phyloP scores from a whole-genome alignment of 2,329 filamentous ascomycete genomes.

The Myriosclerotinia scirpicola region DNA sequence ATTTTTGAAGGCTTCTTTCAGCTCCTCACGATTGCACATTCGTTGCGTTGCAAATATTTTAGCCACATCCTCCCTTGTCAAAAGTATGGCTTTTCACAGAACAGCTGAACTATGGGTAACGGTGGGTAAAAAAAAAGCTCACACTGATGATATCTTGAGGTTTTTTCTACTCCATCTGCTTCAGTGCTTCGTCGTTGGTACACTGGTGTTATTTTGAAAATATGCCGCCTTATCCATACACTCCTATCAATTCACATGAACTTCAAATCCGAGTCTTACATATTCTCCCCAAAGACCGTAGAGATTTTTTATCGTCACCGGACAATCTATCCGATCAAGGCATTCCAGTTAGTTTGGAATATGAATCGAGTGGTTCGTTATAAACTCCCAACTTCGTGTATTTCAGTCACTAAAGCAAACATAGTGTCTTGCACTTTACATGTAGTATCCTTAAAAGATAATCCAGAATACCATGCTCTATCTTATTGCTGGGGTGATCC shows the following conservation, averaged over 20 bases:
- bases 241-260: not conserved
- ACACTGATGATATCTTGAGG: not conserved
- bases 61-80: too few species aligned
- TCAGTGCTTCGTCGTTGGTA: not conserved
- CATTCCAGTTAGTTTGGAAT: not conserved
- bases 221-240: conserved; percentile 11
- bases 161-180: not conserved
- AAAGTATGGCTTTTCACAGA: too few species aligned
- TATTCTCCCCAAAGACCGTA: not conserved
- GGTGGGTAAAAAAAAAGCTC: not conserved
- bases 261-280: conserved; percentile 13
- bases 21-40: too few species aligned
- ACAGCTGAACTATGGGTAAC: not conserved
- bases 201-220: not conserved
- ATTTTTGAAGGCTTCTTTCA: too few species aligned
- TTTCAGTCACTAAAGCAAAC: not conserved
- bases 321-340: not conserved
- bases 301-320: too few species aligned
- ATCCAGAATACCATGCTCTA: conserved; percentile 20
- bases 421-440: conserved; percentile 9
- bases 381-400: not conserved
- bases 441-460: not conserved
- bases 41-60: too few species aligned
- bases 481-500: conserved; percentile 24
- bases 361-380: not conserved